Base-by-base conservation (phyloP, 129 eudicot species). In the Helianthus tuberosus region DNA sequence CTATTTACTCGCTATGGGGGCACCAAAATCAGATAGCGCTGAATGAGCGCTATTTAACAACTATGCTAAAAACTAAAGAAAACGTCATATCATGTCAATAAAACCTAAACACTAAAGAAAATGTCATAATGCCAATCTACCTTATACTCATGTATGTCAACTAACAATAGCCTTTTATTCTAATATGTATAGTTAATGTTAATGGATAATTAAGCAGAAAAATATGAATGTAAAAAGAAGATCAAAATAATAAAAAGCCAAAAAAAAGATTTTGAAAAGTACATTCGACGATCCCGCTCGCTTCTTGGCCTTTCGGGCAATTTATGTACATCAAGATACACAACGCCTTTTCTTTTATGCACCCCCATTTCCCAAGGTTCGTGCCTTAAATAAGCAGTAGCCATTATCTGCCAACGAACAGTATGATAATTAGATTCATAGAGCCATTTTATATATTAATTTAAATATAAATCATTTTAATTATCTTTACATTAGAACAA, bases 341-440 rank as follows among this genome's bases (percentile, higher is more conserved):
- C 91, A 29, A 88, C 97, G n/a, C 99, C 99, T 57, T 91, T 94
- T 77, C 99, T 85, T 82, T 86, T 94, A 79, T 94, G 99, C 52
- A 94, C 99, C 74, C 99, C 99, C 99, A 94, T 94, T 84, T 94
- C 99, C 99, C 99, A 94, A 27, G 99, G 96, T 55, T 94, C 99
- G 43, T 91, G 80, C 77, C 97, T 88, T 65, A 91, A 81, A 83
- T 91, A 94, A 81, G 96, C 96, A 79, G 99, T 94, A 14, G 97
- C 94, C 86, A 94, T 51, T 81, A 94, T 91, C 99, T 94, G 88
- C 73, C 79, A 64, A 73, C 57, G 66, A 71, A 78, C 52, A 61
- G 36, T 32, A 39, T 13, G 16, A 14, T 23, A 13, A 58, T 11
- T 59, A 41, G 44, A 23, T 11, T 20, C 44, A 44, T 1, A 59